These are phyloP conservation scores for Dactylella cylindrospora DNA, from an alignment of 2,329 filamentous ascomycete genomes.

Conservation along the genomic window DNA sequence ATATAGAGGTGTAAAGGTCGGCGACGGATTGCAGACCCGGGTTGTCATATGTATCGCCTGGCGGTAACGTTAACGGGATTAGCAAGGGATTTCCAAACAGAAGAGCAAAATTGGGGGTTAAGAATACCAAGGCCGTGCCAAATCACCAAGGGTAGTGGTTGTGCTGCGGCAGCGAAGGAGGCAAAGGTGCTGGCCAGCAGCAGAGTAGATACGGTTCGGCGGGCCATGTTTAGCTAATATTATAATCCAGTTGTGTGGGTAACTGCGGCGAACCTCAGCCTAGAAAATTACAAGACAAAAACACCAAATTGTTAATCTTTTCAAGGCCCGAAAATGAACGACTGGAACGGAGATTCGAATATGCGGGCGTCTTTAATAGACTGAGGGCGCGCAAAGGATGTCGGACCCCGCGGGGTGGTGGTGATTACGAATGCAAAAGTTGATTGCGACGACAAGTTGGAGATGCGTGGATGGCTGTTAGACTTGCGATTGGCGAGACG, in stretches of 20 bases:
- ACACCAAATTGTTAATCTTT: too few relatives aligned
- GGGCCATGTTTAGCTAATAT: constrained; percentile 28
- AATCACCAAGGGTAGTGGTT: constrained; percentile 84
- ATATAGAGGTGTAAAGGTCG: constrained; percentile 64
- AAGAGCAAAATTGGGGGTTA: constrained; percentile 44
- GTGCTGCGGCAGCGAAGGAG: constrained; percentile 4
- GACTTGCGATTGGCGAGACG: constrained; percentile 33
- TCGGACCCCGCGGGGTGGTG: too few relatives aligned
- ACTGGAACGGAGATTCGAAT: too few relatives aligned
- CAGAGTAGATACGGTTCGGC: constrained; percentile 15
- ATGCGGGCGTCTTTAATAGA: constrained; percentile 17
- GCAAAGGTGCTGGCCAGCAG: constrained; percentile 18
- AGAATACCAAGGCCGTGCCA: constrained; percentile 76
- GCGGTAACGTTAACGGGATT: constrained; percentile 53
- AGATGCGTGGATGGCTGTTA: constrained; percentile 17
- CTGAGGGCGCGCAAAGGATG: neutral
- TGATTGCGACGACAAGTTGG: constrained; percentile 37
- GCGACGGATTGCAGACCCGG: constrained; percentile 73
- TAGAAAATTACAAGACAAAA: too few relatives aligned
- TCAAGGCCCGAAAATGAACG: too few relatives aligned
- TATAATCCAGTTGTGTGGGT: too few relatives aligned
- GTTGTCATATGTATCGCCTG: constrained; percentile 70
- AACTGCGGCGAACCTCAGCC: too few relatives aligned
- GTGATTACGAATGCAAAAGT: constrained; percentile 40
- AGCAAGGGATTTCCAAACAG: neutral